phyloP scores from a whole-genome alignment of 1,284 basidiomycete species.

The Microbotryum lychnidis-dioicae region DNA sequence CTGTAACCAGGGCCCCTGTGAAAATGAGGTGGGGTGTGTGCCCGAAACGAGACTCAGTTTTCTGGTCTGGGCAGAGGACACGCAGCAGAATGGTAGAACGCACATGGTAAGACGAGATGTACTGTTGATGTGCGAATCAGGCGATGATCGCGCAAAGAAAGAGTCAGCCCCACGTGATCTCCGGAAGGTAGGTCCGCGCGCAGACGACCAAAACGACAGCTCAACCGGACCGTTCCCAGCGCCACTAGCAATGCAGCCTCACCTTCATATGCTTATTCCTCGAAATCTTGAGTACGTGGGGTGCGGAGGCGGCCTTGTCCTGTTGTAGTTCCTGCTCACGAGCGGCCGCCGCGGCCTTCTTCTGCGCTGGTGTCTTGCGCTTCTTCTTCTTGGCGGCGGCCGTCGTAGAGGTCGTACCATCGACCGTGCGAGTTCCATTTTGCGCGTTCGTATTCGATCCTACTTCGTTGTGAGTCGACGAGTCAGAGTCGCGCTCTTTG shows the following conservation, averaged over 20 bases:
- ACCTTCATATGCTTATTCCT: slow-evolving; percentile 29
- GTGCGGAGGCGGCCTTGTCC: slow-evolving; percentile 1
- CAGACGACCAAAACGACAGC: no score
- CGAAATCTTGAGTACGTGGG: slow-evolving; percentile 15
- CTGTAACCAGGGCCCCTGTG: slow-evolving; percentile 72
- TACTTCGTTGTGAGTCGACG: no score
- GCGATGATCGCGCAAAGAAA: background rate
- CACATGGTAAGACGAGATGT: slow-evolving; percentile 52
- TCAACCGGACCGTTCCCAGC: background rate
- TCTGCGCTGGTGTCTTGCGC: slow-evolving; percentile 21
- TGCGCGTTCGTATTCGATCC: no score
- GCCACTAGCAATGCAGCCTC: background rate
- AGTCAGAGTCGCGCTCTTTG: no score
- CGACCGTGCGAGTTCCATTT: no score
- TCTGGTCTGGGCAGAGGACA: background rate
- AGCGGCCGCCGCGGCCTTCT: slow-evolving; percentile 13
- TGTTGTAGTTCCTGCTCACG: slow-evolving; percentile 1
- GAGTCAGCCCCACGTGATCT: background rate
- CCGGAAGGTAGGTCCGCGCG: no score
- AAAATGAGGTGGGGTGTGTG: slow-evolving; percentile 1
- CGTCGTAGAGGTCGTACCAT: background rate
- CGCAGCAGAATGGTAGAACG: slow-evolving; percentile 37
- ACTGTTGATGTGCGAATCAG: slow-evolving; percentile 2
- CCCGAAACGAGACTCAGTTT: no score
- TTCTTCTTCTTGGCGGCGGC: slow-evolving; percentile 27